phyloP scores from a whole-genome alignment of 805 yeast genomes.

The Blastobotrys terrestris region DNA sequence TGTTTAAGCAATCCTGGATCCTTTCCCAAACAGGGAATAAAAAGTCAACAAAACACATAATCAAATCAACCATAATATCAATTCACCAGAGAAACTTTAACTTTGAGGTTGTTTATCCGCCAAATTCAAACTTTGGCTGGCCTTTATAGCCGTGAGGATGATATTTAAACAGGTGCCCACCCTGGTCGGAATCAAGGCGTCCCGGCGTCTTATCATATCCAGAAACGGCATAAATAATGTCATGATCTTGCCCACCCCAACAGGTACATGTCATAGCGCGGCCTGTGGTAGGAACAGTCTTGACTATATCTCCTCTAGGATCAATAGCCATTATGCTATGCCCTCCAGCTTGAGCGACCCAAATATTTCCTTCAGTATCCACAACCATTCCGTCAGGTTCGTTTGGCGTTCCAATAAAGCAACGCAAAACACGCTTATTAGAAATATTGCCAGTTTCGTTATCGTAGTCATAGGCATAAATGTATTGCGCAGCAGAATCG shows the following conservation, averaged over 20 bases:
- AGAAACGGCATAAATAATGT: slow-evolving; percentile 26
- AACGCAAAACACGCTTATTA: slow-evolving; percentile 27
- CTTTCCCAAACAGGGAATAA: too few relatives aligned
- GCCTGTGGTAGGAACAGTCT: slow-evolving; percentile 19
- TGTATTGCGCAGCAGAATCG: slow-evolving; percentile 42
- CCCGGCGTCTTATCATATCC: slow-evolving; percentile 19
- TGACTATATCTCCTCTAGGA: slow-evolving; percentile 26
- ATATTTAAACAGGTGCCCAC: slow-evolving; percentile 31
- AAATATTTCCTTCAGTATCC: slow-evolving; percentile 25
- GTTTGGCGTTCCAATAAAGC: slow-evolving; percentile 19
- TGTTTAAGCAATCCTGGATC: too few relatives aligned
- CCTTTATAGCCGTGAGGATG: slow-evolving; percentile 24
- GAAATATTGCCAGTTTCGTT: slow-evolving; percentile 30
- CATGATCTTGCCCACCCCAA: slow-evolving; percentile 33
- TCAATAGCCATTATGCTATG: slow-evolving; percentile 20
- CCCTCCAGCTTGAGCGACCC: slow-evolving; percentile 26
- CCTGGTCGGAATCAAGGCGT: slow-evolving; percentile 19
- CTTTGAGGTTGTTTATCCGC: too few relatives aligned
- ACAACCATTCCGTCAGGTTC: slow-evolving; percentile 27
- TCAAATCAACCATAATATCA: too few relatives aligned
- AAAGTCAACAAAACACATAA: too few relatives aligned
- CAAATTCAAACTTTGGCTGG: slow-evolving; percentile 26
- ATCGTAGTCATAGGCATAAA: slow-evolving; percentile 44
- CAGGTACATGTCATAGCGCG: slow-evolving; percentile 29
- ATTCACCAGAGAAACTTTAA: too few relatives aligned